Base-by-base conservation (phyloP, 208 protist species). In the Balamuthia mandrillaris region DNA sequence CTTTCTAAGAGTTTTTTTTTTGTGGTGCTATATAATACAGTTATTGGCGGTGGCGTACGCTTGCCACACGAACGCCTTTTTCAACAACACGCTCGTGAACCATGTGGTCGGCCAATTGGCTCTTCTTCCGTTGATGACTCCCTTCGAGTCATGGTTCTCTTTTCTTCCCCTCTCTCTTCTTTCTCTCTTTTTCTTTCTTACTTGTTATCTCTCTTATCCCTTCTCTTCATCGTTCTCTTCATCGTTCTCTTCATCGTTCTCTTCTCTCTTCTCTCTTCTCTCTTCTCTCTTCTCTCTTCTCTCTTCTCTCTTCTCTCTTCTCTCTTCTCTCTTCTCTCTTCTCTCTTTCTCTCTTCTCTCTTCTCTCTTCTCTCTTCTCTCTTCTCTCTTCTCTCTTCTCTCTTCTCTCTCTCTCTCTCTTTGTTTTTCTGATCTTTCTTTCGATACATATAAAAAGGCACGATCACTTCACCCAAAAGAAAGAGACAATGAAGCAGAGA, bases 11-110 rank as follows among this genome's bases (percentile, higher is more conserved):
- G n/a, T n/a, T n/a, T n/a, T n/a, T n/a, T n/a, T n/a, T n/a, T n/a
- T n/a, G n/a, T n/a, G n/a, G n/a, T n/a, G n/a, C n/a, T n/a, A n/a
- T n/a, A n/a, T n/a, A n/a, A n/a, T n/a, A 75, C 87, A 54, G 83
- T 89, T 84, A 72, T 35, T 89, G 29, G 60, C 87, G 0, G 65
- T 89, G 6, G 81, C 68, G 18, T 86, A 89, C 45, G 87, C 79
- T 3, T 89, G 87, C 74, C 72, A 82, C 16, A 79, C 60, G 21
- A 65, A 86, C 54, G 78, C 78, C 18, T 87, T 86, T 49, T 89
- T 86, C 18, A 83, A 86, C 33, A 89, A 87, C 51, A 75, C 79
- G 0, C 29, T 75, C 37, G 14, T 84, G 33, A 84, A 84, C 39
- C 58, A 84, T 47, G 58, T 84, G 3, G 79, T 84, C 21, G 79